Evolutionary conservation across 495 filamentous ascomycete genomes (phyloP).

Genomic region (Aspergillus panamensis): DNA sequence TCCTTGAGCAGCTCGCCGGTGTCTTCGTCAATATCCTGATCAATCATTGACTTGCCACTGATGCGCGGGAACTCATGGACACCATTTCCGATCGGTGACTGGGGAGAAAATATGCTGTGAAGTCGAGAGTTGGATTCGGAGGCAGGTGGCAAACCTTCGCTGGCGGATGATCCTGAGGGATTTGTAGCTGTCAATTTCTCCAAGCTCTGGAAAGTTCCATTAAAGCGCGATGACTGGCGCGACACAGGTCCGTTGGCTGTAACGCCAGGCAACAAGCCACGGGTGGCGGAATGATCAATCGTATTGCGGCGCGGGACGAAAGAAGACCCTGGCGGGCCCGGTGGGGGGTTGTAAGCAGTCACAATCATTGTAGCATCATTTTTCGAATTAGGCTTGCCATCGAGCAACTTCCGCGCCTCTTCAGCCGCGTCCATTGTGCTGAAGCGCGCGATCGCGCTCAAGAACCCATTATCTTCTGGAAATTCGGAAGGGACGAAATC

Average conservation of each 20-base stretch:
- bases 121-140: conserved; percentile 61
- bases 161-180: conserved; percentile 51
- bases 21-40: conserved; percentile 81
- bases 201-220: conserved; percentile 68
- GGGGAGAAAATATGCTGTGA: conserved; percentile 75
- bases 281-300: conserved; percentile 53
- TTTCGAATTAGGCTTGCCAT: conserved; percentile 74
- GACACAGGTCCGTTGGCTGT: conserved; percentile 54
- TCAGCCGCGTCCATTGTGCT: conserved; percentile 65
- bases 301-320: conserved; percentile 54
- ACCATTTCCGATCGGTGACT: conserved; percentile 77
- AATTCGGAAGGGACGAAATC: conserved; percentile 65
- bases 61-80: conserved; percentile 65
- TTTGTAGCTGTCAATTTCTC: conserved; percentile 68
- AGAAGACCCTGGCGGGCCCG: conserved; percentile 42
- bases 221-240: conserved; percentile 73
- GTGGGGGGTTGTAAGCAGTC: conserved; percentile 56
- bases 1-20: conserved; percentile 81
- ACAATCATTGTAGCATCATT: conserved; percentile 78
- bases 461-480: conserved; percentile 67
- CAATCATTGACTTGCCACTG: conserved; percentile 80
- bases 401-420: conserved; percentile 69
- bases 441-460: conserved; percentile 74
- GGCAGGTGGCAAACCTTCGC: conserved; percentile 52
- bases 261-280: conserved; percentile 51